These are phyloP conservation scores for Boletus hoseneyae DNA, from an alignment of 1,284 basidiomycete species.

Conservation along the genomic window DNA sequence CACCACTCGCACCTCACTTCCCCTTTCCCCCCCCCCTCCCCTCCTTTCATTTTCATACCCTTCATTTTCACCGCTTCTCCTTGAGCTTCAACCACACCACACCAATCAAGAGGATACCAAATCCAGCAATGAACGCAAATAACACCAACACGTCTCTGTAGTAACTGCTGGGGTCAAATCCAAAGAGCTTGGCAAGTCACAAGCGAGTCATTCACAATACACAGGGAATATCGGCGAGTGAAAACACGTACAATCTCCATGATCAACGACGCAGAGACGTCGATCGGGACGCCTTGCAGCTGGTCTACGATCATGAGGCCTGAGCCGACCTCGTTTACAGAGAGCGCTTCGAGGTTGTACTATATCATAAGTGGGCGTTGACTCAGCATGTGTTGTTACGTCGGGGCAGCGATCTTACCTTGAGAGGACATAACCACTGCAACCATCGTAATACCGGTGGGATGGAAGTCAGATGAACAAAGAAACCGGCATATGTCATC, in stretches of 20 bases:
- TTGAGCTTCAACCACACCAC: constrained; percentile 73
- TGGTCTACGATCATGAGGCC: constrained; percentile 81
- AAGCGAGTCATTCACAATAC: not conserved
- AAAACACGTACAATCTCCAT: constrained; percentile 66
- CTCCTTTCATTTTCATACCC: too few relatives aligned
- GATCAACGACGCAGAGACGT: constrained; percentile 75
- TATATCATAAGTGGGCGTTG: constrained; percentile 48
- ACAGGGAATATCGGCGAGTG: not conserved
- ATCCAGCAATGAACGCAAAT: constrained; percentile 80
- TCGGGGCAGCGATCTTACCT: constrained; percentile 26
- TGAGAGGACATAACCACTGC: constrained; percentile 71
- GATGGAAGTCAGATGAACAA: constrained; percentile 77
- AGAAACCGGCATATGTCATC: constrained; percentile 84
- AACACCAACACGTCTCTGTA: constrained; percentile 83
- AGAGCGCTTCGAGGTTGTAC: constrained; percentile 77
- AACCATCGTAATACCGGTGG: constrained; percentile 85
- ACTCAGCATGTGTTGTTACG: not conserved
- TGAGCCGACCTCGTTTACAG: constrained; percentile 85
- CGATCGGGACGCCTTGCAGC: constrained; percentile 77
- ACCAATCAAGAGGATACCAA: constrained; percentile 63
- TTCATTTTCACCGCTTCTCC: constrained; percentile 62
- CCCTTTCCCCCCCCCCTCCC: too few relatives aligned
- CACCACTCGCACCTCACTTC: too few relatives aligned
- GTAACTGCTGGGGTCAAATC: constrained; percentile 73
- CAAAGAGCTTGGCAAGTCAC: constrained; percentile 58